These are phyloP conservation scores for Quercus parvula DNA, from an alignment of 306 rosid species.

Conservation along the genomic window DNA sequence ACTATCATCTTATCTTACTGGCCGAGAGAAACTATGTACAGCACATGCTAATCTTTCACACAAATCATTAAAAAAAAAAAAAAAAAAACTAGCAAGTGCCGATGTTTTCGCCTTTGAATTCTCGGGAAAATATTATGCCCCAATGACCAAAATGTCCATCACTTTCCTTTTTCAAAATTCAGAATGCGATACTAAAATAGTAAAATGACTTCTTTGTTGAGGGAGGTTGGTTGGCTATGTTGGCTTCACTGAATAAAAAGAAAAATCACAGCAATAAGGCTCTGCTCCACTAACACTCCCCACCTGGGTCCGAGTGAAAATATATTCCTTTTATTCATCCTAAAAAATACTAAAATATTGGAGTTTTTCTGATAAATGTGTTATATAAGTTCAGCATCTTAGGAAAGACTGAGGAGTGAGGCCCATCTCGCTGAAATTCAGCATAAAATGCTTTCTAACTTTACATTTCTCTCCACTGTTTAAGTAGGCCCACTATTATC, in stretches of 20 bases:
- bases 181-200: neutral
- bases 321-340: neutral
- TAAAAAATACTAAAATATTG: no score
- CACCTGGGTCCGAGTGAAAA: neutral
- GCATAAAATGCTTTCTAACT: no score
- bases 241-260: neutral
- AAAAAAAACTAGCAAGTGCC: slow-evolving; percentile 6
- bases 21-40: neutral
- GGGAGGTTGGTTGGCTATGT: neutral
- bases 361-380: no score
- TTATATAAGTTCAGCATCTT: no score
- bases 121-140: neutral
- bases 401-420: no score
- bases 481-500: no score
- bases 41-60: slow-evolving; percentile 10
- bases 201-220: neutral
- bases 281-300: neutral
- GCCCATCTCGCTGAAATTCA: no score
- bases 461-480: no score
- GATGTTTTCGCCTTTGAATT: slow-evolving; percentile 26
- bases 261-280: neutral
- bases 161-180: neutral
- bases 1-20: neutral
- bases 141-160: slow-evolving; percentile 11
- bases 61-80: neutral